Evolutionary conservation across 495 filamentous ascomycete species (phyloP), one percentile per base, ranked within the genome.

Genomic region (Trichoderma gamsii): DNA sequence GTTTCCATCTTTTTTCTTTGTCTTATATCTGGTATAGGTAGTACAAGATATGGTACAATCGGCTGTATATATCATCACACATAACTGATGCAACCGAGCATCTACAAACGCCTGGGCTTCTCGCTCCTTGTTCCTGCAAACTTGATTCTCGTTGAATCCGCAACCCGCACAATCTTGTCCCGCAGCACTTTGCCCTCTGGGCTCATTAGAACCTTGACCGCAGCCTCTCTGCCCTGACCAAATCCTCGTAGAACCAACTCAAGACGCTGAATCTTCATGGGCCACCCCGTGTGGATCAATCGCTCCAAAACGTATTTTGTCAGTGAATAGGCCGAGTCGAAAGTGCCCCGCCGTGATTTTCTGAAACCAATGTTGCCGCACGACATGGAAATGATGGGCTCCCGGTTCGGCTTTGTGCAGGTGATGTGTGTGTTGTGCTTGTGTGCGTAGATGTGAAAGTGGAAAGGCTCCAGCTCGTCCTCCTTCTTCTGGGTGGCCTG

Each of bases 401-500:
- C 83, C 15, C 91, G 88, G 68, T 93, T 88, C 18, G 93, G 93
- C 71, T 85, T 85, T 46, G 90, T 91, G 70, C 97, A 82, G 7
- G 94, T 96, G 76, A 99, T 84, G 75, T 97, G 90, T 15, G 90
- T 91, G 81, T 99, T 99, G 84, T 97, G 95, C 81, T 90, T 95
- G 70, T 88, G 87, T 44, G 87, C 75, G 77, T 87, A 96, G 76
- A 99, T 83, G 81, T 97, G 92, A 68, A 99, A 85, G 72, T 94
- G 91, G 80, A 95, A 89, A 11, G 90, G 86, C 66, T 85, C 81
- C 27, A 66, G 18, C 11, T 65, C 21, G 16, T 76, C 72, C 35
- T 71, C 73, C 70, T 21, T 74, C 74, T 9, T 75, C 71, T n/a
- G 67, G 67, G 41, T 43, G 6, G 41, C 41, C 27, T 61, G 56